phyloP scores from a whole-genome alignment of 2,329 filamentous ascomycete species.

The Colletotrichum abscissum region DNA sequence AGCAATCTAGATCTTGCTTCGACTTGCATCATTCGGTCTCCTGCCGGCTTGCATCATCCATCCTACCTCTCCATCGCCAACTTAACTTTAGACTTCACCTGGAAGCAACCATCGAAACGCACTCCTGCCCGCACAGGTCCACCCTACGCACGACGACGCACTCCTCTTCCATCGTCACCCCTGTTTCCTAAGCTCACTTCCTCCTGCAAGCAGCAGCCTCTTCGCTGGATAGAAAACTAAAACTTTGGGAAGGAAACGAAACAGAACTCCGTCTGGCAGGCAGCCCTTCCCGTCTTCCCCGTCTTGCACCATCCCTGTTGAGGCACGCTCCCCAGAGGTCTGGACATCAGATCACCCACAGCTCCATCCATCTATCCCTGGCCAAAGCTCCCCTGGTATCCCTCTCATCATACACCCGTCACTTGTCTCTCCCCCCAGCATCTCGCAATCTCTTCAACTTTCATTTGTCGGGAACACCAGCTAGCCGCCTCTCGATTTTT shows the following conservation, averaged over 20 bases:
- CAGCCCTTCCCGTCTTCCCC: constrained; percentile 19
- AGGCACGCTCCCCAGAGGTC: background rate
- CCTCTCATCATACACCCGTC: background rate
- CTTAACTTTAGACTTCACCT: background rate
- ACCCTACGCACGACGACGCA: background rate
- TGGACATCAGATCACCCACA: constrained; percentile 9
- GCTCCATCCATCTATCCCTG: constrained; percentile 5
- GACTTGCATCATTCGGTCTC: background rate
- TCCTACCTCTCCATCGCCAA: background rate
- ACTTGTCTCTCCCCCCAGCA: background rate
- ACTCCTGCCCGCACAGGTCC: constrained; percentile 12
- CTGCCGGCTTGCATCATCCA: background rate
- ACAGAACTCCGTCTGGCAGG: constrained; percentile 17
- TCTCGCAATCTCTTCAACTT: background rate
- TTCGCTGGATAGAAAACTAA: background rate
- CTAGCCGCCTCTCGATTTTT: background rate
- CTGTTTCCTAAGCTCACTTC: background rate
- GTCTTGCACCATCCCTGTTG: constrained; percentile 19
- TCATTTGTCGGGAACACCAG: background rate
- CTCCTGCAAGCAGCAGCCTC: background rate
- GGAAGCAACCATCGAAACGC: constrained; percentile 2
- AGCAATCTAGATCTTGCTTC: background rate
- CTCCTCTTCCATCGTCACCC: background rate
- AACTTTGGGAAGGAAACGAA: constrained; percentile 27
- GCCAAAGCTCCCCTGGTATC: background rate